Base-by-base conservation (phyloP, 495 filamentous ascomycete genomes). In the Geoglossum glabrum region DNA sequence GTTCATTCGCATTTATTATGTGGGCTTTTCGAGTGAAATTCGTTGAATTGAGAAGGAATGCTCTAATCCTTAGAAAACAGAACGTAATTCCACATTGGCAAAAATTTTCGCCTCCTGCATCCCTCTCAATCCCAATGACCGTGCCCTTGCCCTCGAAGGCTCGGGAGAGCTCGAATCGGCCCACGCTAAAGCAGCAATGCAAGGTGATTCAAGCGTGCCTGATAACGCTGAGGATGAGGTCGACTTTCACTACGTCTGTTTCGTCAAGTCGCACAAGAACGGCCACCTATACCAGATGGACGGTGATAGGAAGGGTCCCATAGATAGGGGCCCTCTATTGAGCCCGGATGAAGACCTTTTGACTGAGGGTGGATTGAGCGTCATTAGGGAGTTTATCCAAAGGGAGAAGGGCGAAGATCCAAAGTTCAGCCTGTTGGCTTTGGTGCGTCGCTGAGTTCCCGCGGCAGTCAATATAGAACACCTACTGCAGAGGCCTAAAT, bases 341-440 rank as follows among this genome's bases (percentile, higher is more conserved):
- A 33, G 26, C 33, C 46, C 26, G 5, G 61, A 62, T 13, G 61
- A 67, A 23, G 66, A 68, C 45, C 49, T 65, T 5, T 59, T 66
- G 6, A 54, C 50, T 5, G 61, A 63, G 34, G 52, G n/a, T 25
- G 58, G 46, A 7, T 60, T 66, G 34, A 36, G 31, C 7, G 38
- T 62, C 5, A 57, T 65, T 17, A 56, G 57, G 34, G 50, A 54
- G 11, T 55, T 60, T 54, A 55, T 68, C 31, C 50, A 40, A 19
- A 47, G 55, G 23, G 54, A 57, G 28, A 34, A 34, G 11, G 61
- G 49, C 13, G 38, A 46, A 27, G 60, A 59, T 36, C 13, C 61
- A 1, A 61, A 59, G 40, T 68, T 68, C 58, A 65, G 63, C 56
- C 60, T 68, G 19, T 64, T 68, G 60, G 66, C 66, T 45, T 47